These are phyloP conservation scores for Stylonectria norvegica DNA, from an alignment of 2,329 filamentous ascomycete genomes.

Conservation along the genomic window DNA sequence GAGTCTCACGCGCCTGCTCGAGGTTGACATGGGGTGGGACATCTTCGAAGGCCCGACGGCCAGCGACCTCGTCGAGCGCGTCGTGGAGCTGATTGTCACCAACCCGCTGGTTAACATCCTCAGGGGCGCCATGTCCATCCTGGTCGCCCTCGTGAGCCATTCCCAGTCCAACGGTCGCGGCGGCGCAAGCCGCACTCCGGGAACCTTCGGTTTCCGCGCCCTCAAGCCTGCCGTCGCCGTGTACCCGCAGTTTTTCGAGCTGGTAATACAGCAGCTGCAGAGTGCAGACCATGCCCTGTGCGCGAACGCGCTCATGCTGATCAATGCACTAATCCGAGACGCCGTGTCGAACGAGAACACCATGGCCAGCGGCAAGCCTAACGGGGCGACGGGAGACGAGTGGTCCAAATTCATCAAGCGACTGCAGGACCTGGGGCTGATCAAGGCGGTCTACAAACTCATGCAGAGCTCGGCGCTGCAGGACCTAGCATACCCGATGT, in stretches of 20 bases:
- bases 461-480: slow-evolving; percentile 94
- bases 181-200: slow-evolving; percentile 42
- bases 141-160: slow-evolving; percentile 88
- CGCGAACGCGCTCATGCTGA: slow-evolving; percentile 89
- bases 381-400: slow-evolving; percentile 54
- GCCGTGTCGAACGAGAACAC: slow-evolving; percentile 73
- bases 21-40: slow-evolving; percentile 98
- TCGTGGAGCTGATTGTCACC: slow-evolving; percentile 89
- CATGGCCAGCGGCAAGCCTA: slow-evolving; percentile 26
- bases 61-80: slow-evolving; percentile 66
- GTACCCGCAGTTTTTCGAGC: slow-evolving; percentile 90
- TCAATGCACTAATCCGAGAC: slow-evolving; percentile 93
- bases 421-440: slow-evolving; percentile 87
- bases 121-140: slow-evolving; percentile 91
- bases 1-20: slow-evolving; percentile 79
- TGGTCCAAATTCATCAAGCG: slow-evolving; percentile 96
- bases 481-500: slow-evolving; percentile 81
- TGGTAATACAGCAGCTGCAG: slow-evolving; percentile 85
- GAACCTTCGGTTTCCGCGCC: slow-evolving; percentile 81
- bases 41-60: slow-evolving; percentile 63
- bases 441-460: slow-evolving; percentile 84
- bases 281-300: slow-evolving; percentile 94
- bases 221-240: slow-evolving; percentile 88
- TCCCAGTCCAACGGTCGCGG: slow-evolving; percentile 56
- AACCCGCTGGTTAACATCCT: slow-evolving; percentile 97